phyloP scores from a whole-genome alignment of 1,284 basidiomycete species.

The Ceratobasidium theobromae region DNA sequence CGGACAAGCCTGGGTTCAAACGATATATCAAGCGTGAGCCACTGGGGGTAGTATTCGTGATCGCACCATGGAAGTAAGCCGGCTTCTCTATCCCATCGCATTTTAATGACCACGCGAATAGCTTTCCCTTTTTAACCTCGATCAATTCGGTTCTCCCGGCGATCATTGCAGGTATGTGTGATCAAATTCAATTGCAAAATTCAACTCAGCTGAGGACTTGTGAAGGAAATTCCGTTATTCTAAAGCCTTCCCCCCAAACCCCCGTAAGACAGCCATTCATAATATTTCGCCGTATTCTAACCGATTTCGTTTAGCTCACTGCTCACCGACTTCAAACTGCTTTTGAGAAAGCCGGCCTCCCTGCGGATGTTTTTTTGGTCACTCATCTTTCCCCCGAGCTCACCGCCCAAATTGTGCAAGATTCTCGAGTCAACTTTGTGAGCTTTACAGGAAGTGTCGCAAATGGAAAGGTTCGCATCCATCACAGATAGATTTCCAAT shows the following conservation, averaged over 20 bases:
- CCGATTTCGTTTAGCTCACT: slow-evolving; percentile 48
- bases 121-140: slow-evolving; percentile 85
- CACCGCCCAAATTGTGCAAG: slow-evolving; percentile 64
- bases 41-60: slow-evolving; percentile 83
- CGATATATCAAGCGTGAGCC: slow-evolving; percentile 82
- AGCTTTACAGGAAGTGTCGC: slow-evolving; percentile 86
- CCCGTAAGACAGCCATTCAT: slow-evolving; percentile 48
- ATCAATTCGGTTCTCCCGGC: slow-evolving; percentile 91
- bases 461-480: slow-evolving; percentile 43
- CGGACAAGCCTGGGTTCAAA: slow-evolving; percentile 79
- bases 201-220: slow-evolving; percentile 33
- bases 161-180: slow-evolving; percentile 57
- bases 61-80: slow-evolving; percentile 87
- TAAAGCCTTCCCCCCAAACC: slow-evolving; percentile 96
- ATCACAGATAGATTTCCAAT: slow-evolving; percentile 41
- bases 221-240: slow-evolving; percentile 78
- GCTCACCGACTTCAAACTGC: slow-evolving; percentile 79
- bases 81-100: slow-evolving; percentile 40
- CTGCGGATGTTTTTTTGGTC: slow-evolving; percentile 73
- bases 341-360: slow-evolving; percentile 73
- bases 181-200: slow-evolving; percentile 3
- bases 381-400: slow-evolving; percentile 74
- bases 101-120: slow-evolving; percentile 42
- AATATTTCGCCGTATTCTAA: neutral
- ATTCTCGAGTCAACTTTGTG: slow-evolving; percentile 75